Percentiles rank a stretch among this genome's conserved stretches.
These are phyloP conservation scores for Plasmodium billcollinsi DNA, from an alignment of 169 alveolate genomes.

Conservation along the genomic window DNA sequence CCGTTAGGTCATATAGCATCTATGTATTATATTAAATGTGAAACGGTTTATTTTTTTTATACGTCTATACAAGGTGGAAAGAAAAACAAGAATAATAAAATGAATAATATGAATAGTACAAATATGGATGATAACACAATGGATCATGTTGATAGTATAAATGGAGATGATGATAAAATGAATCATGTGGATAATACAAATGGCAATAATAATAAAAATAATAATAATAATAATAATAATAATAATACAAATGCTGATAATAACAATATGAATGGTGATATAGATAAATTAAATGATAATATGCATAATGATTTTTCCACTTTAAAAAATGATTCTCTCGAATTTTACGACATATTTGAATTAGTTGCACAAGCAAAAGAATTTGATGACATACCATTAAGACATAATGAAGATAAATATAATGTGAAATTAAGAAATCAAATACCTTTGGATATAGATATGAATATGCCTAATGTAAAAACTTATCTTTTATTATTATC, in stretches of 20 bases:
- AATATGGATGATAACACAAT: not conserved
- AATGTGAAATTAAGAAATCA: conserved; percentile 90
- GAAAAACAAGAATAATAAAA: not conserved
- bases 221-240: not conserved
- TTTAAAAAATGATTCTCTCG: conserved; percentile 78
- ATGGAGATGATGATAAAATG: not conserved
- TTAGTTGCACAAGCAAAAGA: conserved; percentile 91
- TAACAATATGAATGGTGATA: not conserved
- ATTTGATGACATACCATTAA: conserved; percentile 92
- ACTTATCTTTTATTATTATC: conserved; percentile 91
- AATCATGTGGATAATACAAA: not conserved
- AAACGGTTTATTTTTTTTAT: conserved; percentile 23
- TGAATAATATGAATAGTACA: not conserved
- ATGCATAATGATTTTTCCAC: conserved; percentile 33
- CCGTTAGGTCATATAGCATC: conserved; percentile 50
- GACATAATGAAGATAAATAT: conserved; percentile 96
- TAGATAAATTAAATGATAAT: conserved; percentile 12
- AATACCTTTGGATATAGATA: conserved; percentile 90
- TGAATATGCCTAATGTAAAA: conserved; percentile 92
- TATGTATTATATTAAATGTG: conserved; percentile 49
- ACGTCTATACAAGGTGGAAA: conserved; percentile 13
- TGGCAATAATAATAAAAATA: not conserved
- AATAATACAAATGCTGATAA: not conserved
- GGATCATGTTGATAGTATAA: not conserved
- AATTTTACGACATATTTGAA: conserved; percentile 81